Conservation (phyloP, 148 eudicot genomes). For the Chenopodium album region DNA sequence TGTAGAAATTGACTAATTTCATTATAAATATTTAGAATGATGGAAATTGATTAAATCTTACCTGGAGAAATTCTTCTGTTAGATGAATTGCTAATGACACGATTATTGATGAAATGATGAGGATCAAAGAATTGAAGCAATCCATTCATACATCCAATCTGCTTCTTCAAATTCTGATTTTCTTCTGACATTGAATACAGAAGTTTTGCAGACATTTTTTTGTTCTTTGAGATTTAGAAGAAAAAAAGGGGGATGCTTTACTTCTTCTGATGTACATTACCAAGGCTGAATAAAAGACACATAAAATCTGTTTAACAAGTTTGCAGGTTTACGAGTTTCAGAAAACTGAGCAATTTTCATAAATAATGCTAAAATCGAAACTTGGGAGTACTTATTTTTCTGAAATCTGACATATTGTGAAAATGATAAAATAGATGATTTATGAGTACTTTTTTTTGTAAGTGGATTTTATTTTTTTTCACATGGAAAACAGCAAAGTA, state of each 20-base stretch:
- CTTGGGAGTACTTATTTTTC: neutral
- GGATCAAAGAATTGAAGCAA: constrained; percentile 69
- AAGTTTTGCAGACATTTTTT: constrained; percentile 56
- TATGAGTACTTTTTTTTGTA: neutral
- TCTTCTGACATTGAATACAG: constrained; percentile 58
- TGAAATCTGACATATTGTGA: neutral
- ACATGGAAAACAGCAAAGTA: constrained; percentile 2
- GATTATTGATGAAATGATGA: constrained; percentile 40
- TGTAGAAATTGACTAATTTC: neutral
- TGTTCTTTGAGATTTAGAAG: neutral
- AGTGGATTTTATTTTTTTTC: constrained; percentile 2
- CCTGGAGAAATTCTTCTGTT: constrained; percentile 57
- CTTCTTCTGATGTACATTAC: neutral
- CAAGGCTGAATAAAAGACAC: neutral
- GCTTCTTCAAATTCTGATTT: constrained; percentile 59
- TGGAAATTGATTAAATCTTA: constrained; percentile 12
- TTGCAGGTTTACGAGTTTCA: neutral
- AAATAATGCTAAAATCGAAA: neutral
- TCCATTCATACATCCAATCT: constrained; percentile 85
- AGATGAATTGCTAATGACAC: constrained; percentile 30
- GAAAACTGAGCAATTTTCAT: no score
- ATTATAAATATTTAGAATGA: neutral
- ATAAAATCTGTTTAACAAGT: neutral
- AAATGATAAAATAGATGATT: neutral
- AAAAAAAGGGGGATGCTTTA: neutral